Evolutionary conservation across 805 yeast genomes (phyloP).

Genomic region (Candida morakotiae): DNA sequence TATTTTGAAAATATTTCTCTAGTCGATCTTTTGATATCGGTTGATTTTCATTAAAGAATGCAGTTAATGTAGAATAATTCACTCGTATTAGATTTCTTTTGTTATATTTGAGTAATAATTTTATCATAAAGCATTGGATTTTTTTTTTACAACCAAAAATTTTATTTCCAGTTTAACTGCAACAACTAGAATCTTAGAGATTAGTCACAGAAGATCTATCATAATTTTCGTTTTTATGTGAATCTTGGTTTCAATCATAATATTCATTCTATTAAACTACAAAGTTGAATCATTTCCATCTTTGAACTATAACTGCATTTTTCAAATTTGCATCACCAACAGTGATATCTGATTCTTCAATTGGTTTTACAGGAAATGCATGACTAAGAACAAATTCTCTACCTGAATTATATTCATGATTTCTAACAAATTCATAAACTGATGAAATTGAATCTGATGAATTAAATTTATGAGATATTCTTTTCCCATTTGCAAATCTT

Average conservation of each 20-base stretch:
- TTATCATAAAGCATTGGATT: conserved; percentile 2
- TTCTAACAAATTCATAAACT: conserved; percentile 64
- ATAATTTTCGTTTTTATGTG: too few species aligned
- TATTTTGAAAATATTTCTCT: not conserved
- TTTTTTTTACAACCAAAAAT: too few species aligned
- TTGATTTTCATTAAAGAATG: conserved; percentile 2
- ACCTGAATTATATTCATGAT: conserved; percentile 40
- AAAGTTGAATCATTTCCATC: conserved; percentile 75
- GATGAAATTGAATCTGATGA: conserved; percentile 60
- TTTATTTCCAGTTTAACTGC: too few species aligned
- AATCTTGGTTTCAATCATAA: too few species aligned
- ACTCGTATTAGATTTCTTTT: not conserved
- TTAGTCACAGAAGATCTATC: too few species aligned
- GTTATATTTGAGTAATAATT: not conserved
- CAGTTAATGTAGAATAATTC: not conserved
- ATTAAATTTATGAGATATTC: conserved; percentile 60
- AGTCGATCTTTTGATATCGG: not conserved
- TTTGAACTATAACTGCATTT: conserved; percentile 86
- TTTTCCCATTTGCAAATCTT: conserved; percentile 77
- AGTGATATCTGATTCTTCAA: conserved; percentile 52
- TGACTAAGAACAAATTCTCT: conserved; percentile 66
- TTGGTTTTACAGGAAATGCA: conserved; percentile 76
- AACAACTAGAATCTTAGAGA: too few species aligned
- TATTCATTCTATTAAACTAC: too few species aligned
- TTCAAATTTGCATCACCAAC: conserved; percentile 73